Base-by-base conservation (phyloP, 73 alveolate genomes). In the Effrenium voratum region DNA sequence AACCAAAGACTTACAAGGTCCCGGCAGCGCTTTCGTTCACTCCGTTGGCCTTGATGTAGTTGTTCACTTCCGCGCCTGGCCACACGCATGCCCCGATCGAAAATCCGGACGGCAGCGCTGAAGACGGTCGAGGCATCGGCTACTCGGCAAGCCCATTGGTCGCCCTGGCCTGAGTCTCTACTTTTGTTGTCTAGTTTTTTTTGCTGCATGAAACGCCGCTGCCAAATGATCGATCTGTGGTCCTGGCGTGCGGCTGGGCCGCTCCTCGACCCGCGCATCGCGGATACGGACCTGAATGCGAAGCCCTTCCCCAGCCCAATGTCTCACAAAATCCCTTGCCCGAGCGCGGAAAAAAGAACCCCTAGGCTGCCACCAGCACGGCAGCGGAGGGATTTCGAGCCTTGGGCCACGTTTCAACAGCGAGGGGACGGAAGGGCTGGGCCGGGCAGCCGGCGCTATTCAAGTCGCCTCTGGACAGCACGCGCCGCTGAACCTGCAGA, bases 301-400 rank as follows among this genome's bases (percentile, higher is more conserved):
- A 12, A 32, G 34, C 34, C 34, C n/a, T 57, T n/a, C n/a, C n/a
- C n/a, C n/a, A n/a, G n/a, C n/a, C 63, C 63, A 52, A 52, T 12
- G 19, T 52, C 26, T 19, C 8, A 52, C 8, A 52, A 52, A 19
- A 52, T 12, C 26, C 26, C 19, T 52, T 52, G 63, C 63, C 63
- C 38, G 24, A 76, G 16, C 60, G 59, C 34, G n/a, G 19, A 52
- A 19, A 38, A 38, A 41, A 76, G 36, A 32, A 10, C 45, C n/a
- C 75, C 59, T 22, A 70, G 87, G 55, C 63, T 45, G 73, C 87
- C 36, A 15, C 97, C 57, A 90, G 87, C 97, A 90, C 97, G 28
- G 97, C 97, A n/a, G 97, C 97, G n/a, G 97, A 90, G 2, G 97
- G 97, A n/a, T 90, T 90, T 41, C 97, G 81, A 1, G 97, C 97